These are phyloP conservation scores for Chaetomium sp. DNA, from an alignment of 2,329 filamentous ascomycete genomes.

Conservation along the genomic window DNA sequence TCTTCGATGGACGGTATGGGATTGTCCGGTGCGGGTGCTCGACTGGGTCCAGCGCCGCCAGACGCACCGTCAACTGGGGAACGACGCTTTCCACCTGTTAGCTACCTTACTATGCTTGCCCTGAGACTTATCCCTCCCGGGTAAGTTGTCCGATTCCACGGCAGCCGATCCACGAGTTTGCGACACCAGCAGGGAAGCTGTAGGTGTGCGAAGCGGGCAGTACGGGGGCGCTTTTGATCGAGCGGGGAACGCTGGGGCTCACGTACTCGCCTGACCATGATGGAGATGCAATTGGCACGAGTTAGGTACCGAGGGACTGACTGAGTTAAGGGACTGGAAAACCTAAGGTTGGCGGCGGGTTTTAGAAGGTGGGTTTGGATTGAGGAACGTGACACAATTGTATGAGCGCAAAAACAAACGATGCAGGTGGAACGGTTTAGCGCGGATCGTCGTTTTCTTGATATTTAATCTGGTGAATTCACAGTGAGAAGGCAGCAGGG, in stretches of 20 bases:
- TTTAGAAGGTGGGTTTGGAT: neutral
- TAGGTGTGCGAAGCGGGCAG: neutral
- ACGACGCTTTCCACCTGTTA: neutral
- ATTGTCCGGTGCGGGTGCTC: neutral
- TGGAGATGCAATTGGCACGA: neutral
- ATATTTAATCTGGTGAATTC: neutral
- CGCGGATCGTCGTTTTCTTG: neutral
- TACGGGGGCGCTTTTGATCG: neutral
- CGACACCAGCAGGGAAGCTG: neutral
- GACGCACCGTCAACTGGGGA: neutral
- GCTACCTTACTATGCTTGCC: neutral
- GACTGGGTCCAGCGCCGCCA: neutral
- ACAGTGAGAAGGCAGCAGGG: neutral
- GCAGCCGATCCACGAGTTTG: neutral
- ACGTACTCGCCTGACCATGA: neutral
- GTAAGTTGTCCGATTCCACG: too few species aligned
- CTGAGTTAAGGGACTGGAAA: neutral
- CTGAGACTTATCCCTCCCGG: neutral
- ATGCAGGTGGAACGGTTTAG: too few species aligned
- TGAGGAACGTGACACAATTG: neutral
- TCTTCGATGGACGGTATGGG: neutral
- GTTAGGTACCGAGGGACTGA: neutral
- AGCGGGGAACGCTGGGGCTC: too few species aligned
- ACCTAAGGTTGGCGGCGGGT: neutral
- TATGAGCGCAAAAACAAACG: neutral